phyloP scores from a whole-genome alignment of 129 eudicot genomes.

The Artemisia annua region DNA sequence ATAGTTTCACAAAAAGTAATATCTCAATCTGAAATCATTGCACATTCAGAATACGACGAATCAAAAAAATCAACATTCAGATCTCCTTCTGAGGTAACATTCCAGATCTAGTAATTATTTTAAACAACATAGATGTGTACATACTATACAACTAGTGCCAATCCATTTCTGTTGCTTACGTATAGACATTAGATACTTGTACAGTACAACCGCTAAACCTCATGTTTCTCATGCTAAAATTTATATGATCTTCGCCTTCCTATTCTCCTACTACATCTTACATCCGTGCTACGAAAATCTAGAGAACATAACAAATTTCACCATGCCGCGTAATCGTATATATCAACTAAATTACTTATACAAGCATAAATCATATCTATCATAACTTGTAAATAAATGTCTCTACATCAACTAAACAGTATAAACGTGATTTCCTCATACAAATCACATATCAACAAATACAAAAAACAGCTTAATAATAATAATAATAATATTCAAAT shows the following conservation, averaged over 20 bases:
- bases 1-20: neutral
- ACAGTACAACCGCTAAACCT: slow-evolving; percentile 8
- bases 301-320: slow-evolving; percentile 10
- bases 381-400: too few species aligned
- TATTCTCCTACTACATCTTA: slow-evolving; percentile 9
- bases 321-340: neutral
- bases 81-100: neutral
- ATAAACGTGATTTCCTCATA: too few species aligned
- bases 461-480: too few species aligned
- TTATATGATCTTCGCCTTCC: neutral
- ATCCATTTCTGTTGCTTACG: neutral
- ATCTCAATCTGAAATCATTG: slow-evolving; percentile 4
- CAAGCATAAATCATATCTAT: too few species aligned
- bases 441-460: too few species aligned
- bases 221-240: neutral
- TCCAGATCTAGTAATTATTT: neutral
- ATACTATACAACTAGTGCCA: slow-evolving; percentile 9
- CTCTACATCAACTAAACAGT: too few species aligned
- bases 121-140: neutral
- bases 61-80: slow-evolving; percentile 11
- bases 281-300: neutral
- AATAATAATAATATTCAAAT: too few species aligned
- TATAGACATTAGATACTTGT: slow-evolving; percentile 8
- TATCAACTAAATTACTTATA: too few species aligned
- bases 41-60: neutral